phyloP scores from a whole-genome alignment of 1,284 basidiomycete species.

The Mycena sp. region DNA sequence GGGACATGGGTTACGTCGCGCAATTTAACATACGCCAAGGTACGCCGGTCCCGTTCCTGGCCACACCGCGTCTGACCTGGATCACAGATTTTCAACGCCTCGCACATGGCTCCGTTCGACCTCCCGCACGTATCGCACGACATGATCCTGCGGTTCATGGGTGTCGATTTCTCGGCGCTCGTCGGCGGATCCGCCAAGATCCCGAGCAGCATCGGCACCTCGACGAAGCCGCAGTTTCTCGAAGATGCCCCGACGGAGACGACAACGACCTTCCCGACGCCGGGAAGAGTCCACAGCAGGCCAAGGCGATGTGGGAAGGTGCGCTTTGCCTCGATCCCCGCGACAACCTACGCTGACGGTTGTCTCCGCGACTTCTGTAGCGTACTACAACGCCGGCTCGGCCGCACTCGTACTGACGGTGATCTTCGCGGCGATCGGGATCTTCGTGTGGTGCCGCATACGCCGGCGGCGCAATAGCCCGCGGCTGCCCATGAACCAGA shows the following conservation, averaged over 20 bases:
- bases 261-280: constrained; percentile 40
- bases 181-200: constrained; percentile 78
- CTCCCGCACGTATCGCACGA: constrained; percentile 91
- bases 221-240: constrained; percentile 66
- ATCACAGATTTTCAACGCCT: constrained; percentile 84
- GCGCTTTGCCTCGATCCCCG: constrained; percentile 31
- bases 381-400: constrained; percentile 93
- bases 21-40: constrained; percentile 95
- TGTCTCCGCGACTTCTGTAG: too few species aligned
- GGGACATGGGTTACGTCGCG: constrained; percentile 92
- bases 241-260: constrained; percentile 53
- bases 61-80: neutral
- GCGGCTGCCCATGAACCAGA: constrained; percentile 28
- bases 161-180: constrained; percentile 84
- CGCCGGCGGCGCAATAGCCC: constrained; percentile 57
- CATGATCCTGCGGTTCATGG: constrained; percentile 98
- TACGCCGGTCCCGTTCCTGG: constrained; percentile 39
- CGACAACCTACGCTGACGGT: neutral
- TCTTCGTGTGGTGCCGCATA: constrained; percentile 78
- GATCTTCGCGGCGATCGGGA: constrained; percentile 74
- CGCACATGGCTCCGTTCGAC: constrained; percentile 96
- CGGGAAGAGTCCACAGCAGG: constrained; percentile 60
- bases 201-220: constrained; percentile 79
- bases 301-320: constrained; percentile 90
- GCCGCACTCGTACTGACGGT: constrained; percentile 85